Base-by-base conservation (phyloP, 2,329 filamentous ascomycete species). In the Fonsecaea monophora region DNA sequence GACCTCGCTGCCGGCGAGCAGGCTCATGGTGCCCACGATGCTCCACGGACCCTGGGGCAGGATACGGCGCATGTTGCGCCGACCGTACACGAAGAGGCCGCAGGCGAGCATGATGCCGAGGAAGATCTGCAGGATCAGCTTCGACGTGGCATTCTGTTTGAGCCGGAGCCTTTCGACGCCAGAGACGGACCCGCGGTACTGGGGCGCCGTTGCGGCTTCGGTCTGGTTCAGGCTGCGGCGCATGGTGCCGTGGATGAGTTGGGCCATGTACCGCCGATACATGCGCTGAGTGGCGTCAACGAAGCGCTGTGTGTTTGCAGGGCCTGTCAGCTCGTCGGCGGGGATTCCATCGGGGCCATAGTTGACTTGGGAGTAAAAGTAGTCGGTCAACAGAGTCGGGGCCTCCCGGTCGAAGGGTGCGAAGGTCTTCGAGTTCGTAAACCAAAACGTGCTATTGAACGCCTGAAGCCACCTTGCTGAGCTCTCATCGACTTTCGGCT, bases 221-320 rank as follows among this genome's bases (percentile, higher is more conserved):
- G 53, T 37, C 21, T 25, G 13, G 34, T 57, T 56, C 9, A 64
- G 8, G 4, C 8, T 30, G 13, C 42, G 34, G 25, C 69, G 58
- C 69, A 71, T 71, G 12, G 57, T 69, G 34, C 12, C 38, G 13
- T 40, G 53, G 21, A 71, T 67, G 8, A 54, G 55, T 42, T 69
- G 67, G 1, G 69, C 69, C 69, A 69, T 69, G 48, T 71, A 71
- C 4, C 58, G 34, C 3, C 67, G 60, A 42, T 71, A 71, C n/a
- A 71, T 53, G 32, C 30, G 32, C 10, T 59, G 62, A 6, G 62
- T 60, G 38, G 54, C 63, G 9, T 63, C 53, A 1, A 59, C 12
- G 40, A 59, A 45, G 6, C 62, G 62, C 30, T 58, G 38, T 4
- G 30, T 38, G 34, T 64, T 59, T 15, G 25, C n/a, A 21, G 62